Base-by-base conservation (phyloP, 257 asterid genomes). In the Ehretia macrophylla region DNA sequence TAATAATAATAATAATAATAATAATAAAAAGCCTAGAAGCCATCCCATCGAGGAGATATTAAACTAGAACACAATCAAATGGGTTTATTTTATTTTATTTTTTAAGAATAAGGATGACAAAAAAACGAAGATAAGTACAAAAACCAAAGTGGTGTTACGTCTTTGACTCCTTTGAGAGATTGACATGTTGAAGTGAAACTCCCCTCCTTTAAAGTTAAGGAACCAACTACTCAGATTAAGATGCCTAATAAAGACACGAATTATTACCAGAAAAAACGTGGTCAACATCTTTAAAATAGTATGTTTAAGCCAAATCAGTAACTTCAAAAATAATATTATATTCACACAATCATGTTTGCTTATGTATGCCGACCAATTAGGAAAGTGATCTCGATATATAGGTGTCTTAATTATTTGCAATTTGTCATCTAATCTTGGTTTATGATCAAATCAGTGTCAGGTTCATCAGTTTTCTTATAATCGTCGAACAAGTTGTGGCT, bases 131-230 rank as follows among this genome's bases (percentile, higher is more conserved):
- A 27, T 27, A 27, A 27, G 35, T 27, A 27, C 35, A 27, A 27
- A 27, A 27, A 27, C 35, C 3, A 27, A 27, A 27, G 35, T 27
- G 6, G 35, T 27, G 35, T 53, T 58, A 63, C 64, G 58, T 73
- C 61, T 68, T 74, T 73, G 77, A 75, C 72, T 63, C 21, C 32
- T 17, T 42, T 55, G 67, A 63, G 62, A 54, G 56, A 70, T 63
- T 61, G 76, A 61, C 67, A 77, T 44, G 75, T 49, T 37, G 51
- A 69, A 69, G 52, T 48, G 32, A 39, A 79, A 71, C 63, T 71
- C 74, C 75, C 71, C 79, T 39, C 23, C 83, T 69, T 75, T 71
- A 13, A 78, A 72, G 82, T 57, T 57, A 82, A 70, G 81, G 59
- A 79, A 75, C 70, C 68, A 59, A 64, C 74, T 18, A 58, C 67